A percentile compares a stretch with the other conserved stretches of the same genome.
These are phyloP conservation scores for Diutina pseudorugosa DNA, from an alignment of 1,139 yeast species.

Conservation along the genomic window DNA sequence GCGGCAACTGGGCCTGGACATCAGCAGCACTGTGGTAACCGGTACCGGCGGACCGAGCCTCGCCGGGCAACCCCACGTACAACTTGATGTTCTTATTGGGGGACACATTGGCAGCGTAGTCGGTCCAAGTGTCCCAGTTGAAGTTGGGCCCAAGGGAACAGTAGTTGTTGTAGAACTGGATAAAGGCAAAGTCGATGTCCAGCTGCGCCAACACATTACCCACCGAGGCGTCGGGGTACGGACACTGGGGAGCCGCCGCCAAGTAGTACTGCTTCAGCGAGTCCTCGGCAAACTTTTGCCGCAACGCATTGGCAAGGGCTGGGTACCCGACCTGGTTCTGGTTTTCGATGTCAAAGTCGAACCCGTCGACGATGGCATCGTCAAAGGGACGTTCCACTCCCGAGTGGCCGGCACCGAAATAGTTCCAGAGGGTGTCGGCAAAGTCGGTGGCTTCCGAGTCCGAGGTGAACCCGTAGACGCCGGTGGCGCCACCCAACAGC, in stretches of 20 bases:
- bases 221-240: slow-evolving; percentile 77
- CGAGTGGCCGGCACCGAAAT: slow-evolving; percentile 67
- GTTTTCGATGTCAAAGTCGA: slow-evolving; percentile 34
- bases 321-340: slow-evolving; percentile 42
- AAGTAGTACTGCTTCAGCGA: slow-evolving; percentile 55
- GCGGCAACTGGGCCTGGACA: neutral
- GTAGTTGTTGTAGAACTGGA: slow-evolving; percentile 89
- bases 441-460: slow-evolving; percentile 54
- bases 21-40: neutral
- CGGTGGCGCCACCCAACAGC: slow-evolving; percentile 83
- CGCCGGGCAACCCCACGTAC: slow-evolving; percentile 67
- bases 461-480: slow-evolving; percentile 58
- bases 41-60: slow-evolving; percentile 14
- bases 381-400: slow-evolving; percentile 61
- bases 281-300: slow-evolving; percentile 42
- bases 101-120: slow-evolving; percentile 46
- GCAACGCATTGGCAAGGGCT: slow-evolving; percentile 49
- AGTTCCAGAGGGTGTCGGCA: slow-evolving; percentile 73
- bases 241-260: slow-evolving; percentile 95
- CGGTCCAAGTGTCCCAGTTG: slow-evolving; percentile 82
- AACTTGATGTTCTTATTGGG: slow-evolving; percentile 60
- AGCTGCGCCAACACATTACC: slow-evolving; percentile 55
- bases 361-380: slow-evolving; percentile 32
- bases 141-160: slow-evolving; percentile 50
- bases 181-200: slow-evolving; percentile 71